These are phyloP conservation scores for Tarenaya hassleriana DNA, from an alignment of 345 rosid species.

Conservation along the genomic window DNA sequence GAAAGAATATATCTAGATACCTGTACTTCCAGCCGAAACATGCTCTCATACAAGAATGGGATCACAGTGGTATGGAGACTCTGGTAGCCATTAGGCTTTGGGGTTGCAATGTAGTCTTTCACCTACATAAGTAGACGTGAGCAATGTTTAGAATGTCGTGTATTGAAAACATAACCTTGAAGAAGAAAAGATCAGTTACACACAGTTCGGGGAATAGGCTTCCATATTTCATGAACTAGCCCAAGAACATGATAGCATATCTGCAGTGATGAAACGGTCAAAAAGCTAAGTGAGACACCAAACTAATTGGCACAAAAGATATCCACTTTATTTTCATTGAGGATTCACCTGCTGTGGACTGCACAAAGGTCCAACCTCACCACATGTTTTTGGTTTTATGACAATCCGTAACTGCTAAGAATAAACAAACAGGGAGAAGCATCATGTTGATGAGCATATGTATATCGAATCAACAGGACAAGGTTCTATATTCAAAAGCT, in stretches of 20 bases:
- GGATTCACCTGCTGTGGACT: conserved; percentile 77
- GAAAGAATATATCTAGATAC: conserved; percentile 30
- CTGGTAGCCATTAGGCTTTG: conserved; percentile 98
- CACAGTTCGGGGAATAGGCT: conserved; percentile 89
- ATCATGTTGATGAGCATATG: conserved; percentile 21
- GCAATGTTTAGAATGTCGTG: conserved; percentile 10
- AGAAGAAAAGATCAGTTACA: conserved; percentile 26
- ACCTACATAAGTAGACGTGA: conserved; percentile 44
- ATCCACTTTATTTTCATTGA: conserved; percentile 21
- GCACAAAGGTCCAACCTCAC: conserved; percentile 73
- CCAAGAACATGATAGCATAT: conserved; percentile 97
- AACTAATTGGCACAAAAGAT: conserved; percentile 14
- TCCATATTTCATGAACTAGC: conserved; percentile 95
- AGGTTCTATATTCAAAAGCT: conserved; percentile 8
- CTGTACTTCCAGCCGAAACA: conserved; percentile 88
- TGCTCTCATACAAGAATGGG: conserved; percentile 86
- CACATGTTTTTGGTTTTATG: conserved; percentile 69
- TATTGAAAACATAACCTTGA: conserved; percentile 4
- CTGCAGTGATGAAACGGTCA: conserved; percentile 42
- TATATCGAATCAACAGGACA: conserved; percentile 6
- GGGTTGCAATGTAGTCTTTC: conserved; percentile 97
- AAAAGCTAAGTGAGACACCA: conserved; percentile 23
- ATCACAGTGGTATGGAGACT: conserved; percentile 92
- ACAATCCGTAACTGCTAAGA: conserved; percentile 76
- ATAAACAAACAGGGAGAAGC: conserved; percentile 24